phyloP scores from a whole-genome alignment of 139 green algal genomes.

The Pycnococcus provasolii region DNA sequence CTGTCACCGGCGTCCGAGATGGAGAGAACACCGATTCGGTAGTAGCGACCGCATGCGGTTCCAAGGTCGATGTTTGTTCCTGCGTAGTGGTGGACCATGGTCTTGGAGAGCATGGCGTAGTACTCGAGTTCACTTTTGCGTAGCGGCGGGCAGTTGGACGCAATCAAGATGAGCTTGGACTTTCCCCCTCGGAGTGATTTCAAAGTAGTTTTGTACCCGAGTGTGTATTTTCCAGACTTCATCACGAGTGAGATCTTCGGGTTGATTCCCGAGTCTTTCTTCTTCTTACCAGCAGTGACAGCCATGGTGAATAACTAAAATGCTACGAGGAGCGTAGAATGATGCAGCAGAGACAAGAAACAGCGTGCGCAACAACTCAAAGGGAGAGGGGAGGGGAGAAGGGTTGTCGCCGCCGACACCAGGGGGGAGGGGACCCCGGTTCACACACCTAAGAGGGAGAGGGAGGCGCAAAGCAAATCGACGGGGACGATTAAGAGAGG shows the following conservation, averaged over 20 bases:
- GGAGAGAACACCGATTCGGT: slow-evolving; percentile 77
- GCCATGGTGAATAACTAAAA: not conserved
- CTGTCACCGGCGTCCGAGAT: slow-evolving; percentile 87
- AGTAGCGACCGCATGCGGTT: slow-evolving; percentile 94
- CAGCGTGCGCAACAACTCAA: too few species aligned
- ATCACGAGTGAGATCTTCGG: slow-evolving; percentile 89
- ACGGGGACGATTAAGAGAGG: too few species aligned
- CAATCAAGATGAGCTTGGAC: slow-evolving; percentile 96
- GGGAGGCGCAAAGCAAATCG: too few species aligned
- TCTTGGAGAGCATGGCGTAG: slow-evolving; percentile 99
- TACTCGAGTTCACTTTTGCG: slow-evolving; percentile 98
- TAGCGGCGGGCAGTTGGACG: slow-evolving; percentile 90
- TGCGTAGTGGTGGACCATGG: slow-evolving; percentile 92
- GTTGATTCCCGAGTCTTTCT: slow-evolving; percentile 93
- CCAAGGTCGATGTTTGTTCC: slow-evolving; percentile 98
- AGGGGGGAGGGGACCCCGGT: too few species aligned
- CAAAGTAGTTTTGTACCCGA: slow-evolving; percentile 96
- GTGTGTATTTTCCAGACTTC: slow-evolving; percentile 98
- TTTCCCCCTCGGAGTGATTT: slow-evolving; percentile 94
- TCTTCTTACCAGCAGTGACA: slow-evolving; percentile 51
- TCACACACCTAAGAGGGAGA: too few species aligned
- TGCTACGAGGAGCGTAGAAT: too few species aligned
- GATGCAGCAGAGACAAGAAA: too few species aligned
- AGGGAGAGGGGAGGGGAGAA: too few species aligned
- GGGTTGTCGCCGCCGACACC: too few species aligned